phyloP scores from a whole-genome alignment of 371 early-diverging fungal genomes.

The Saksenaea vasiformis region DNA sequence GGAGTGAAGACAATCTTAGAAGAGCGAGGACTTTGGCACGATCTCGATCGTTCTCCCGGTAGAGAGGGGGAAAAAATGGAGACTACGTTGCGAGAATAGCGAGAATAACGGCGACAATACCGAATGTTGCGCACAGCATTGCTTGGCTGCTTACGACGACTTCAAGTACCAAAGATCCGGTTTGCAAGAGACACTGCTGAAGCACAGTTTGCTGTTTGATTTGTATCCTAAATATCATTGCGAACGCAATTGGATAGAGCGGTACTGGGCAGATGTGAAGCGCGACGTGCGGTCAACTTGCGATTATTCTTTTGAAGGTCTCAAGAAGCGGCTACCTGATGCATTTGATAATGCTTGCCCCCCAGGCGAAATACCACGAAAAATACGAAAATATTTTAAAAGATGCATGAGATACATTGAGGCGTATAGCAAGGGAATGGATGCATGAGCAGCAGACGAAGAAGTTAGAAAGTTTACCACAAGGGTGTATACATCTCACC shows the following conservation, averaged over 20 bases:
- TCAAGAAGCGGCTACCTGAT: not conserved
- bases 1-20: not conserved
- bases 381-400: not conserved
- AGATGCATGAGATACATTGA: constrained; percentile 3
- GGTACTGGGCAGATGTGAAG: too few species aligned
- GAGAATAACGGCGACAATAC: not conserved
- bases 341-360: not conserved
- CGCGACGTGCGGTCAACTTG: not conserved
- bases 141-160: not conserved
- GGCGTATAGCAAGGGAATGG: not conserved
- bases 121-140: not conserved
- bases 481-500: not conserved
- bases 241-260: too few species aligned
- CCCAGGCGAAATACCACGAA: not conserved
- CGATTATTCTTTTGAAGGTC: not conserved
- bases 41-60: not conserved
- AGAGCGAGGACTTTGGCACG: not conserved
- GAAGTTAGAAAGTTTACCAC: constrained; percentile 4
- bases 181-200: too few species aligned
- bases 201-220: too few species aligned
- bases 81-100: not conserved
- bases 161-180: too few species aligned
- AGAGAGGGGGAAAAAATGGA: not conserved
- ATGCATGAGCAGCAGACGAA: not conserved
- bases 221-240: too few species aligned